These are phyloP conservation scores for Suhomyces kilbournensis DNA, from an alignment of 805 yeast species.

Conservation along the genomic window DNA sequence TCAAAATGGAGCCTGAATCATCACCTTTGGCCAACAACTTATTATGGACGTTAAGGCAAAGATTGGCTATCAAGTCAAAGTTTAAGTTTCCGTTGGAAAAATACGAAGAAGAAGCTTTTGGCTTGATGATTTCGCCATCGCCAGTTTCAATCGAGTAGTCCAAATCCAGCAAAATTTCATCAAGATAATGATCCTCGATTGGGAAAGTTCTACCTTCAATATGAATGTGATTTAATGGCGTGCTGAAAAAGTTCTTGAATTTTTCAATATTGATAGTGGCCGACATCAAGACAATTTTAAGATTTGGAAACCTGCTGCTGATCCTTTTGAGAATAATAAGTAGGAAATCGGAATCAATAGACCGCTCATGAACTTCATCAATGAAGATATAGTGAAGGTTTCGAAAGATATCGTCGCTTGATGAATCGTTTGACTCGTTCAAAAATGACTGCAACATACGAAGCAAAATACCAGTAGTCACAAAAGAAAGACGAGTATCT, in stretches of 20 bases:
- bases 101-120: slow-evolving; percentile 63
- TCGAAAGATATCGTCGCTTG: slow-evolving; percentile 40
- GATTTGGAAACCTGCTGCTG: slow-evolving; percentile 45
- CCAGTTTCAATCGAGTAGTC: slow-evolving; percentile 50
- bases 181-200: slow-evolving; percentile 72
- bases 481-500: slow-evolving; percentile 74
- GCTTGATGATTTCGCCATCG: slow-evolving; percentile 47
- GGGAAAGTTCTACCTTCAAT: slow-evolving; percentile 95
- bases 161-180: slow-evolving; percentile 54
- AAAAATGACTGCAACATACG: slow-evolving; percentile 71
- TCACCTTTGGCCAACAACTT: slow-evolving; percentile 40
- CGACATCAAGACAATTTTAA: slow-evolving; percentile 83
- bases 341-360: slow-evolving; percentile 84
- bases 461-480: slow-evolving; percentile 88
- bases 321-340: slow-evolving; percentile 71
- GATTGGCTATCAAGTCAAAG: slow-evolving; percentile 62
- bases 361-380: slow-evolving; percentile 97
- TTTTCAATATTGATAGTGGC: slow-evolving; percentile 80
- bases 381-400: slow-evolving; percentile 69
- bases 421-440: slow-evolving; percentile 10
- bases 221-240: slow-evolving; percentile 60
- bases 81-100: slow-evolving; percentile 69
- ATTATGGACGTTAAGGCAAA: slow-evolving; percentile 53
- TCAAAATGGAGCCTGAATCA: slow-evolving; percentile 66
- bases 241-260: slow-evolving; percentile 64